Conservation (phyloP, 1,284 basidiomycete genomes). For the Ceratobasidium sp. region DNA sequence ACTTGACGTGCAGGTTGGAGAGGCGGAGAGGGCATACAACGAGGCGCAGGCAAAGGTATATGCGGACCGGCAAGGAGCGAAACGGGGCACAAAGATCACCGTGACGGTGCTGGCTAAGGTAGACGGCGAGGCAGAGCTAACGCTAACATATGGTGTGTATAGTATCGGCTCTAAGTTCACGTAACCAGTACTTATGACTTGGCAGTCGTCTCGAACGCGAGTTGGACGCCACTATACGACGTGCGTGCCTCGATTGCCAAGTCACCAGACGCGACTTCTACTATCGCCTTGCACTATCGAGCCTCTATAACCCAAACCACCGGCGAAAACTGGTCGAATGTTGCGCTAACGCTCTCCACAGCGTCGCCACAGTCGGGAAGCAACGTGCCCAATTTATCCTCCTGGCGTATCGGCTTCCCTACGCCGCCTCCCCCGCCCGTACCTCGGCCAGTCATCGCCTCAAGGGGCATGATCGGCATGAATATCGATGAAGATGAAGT, state of each 20-base stretch:
- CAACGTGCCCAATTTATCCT: constrained; percentile 48
- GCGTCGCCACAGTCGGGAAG: constrained; percentile 50
- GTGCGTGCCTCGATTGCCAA: constrained; percentile 51
- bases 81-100: constrained; percentile 49
- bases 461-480: too few species aligned
- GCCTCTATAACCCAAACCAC: constrained; percentile 52
- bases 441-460: too few species aligned
- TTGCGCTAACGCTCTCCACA: too few species aligned
- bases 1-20: constrained; percentile 42
- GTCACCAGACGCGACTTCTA: constrained; percentile 50
- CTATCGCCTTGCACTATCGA: constrained; percentile 51
- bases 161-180: background rate
- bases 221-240: too few species aligned
- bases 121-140: constrained; percentile 47
- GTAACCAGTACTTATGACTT: background rate
- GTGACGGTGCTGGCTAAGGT: constrained; percentile 48
- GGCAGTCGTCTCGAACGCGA: constrained; percentile 51
- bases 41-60: constrained; percentile 33
- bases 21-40: constrained; percentile 40
- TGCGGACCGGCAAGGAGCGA: constrained; percentile 43
- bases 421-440: background rate
- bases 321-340: constrained; percentile 52
- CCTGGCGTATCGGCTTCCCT: constrained; percentile 27
- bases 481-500: too few species aligned
- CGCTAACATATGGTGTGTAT: constrained; percentile 50